A percentile compares a stretch with the other conserved stretches of the same genome.
Evolutionary conservation across 83 land plant species (phyloP).

Genomic region (Picea abies): DNA sequence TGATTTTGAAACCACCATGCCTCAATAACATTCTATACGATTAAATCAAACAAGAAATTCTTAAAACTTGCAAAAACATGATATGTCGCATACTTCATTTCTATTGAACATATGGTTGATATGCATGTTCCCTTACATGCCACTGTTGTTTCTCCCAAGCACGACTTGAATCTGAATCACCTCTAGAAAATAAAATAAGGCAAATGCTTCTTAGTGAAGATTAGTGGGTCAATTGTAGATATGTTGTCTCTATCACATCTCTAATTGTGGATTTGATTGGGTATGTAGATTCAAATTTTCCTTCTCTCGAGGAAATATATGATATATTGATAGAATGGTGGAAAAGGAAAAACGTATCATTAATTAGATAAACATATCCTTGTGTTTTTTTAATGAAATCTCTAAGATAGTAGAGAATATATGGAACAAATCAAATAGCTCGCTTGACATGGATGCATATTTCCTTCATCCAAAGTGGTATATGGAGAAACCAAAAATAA

Average conservation of each 20-base stretch:
- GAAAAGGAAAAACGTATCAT: background rate
- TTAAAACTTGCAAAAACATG: background rate
- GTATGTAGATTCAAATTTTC: background rate
- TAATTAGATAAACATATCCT: background rate
- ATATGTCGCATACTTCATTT: background rate
- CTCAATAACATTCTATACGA: background rate
- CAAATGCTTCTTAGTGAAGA: background rate
- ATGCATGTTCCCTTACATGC: background rate
- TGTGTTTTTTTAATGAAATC: background rate
- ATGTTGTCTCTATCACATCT: background rate
- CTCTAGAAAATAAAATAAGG: background rate
- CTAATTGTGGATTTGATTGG: background rate
- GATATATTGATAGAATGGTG: background rate
- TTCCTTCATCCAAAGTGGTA: background rate
- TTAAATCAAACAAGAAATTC: background rate
- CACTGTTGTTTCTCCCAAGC: background rate
- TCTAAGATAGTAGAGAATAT: background rate
- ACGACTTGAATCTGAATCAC: background rate
- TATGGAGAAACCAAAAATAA: background rate
- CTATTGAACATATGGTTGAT: background rate
- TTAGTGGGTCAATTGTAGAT: background rate
- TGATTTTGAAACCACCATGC: too few relatives aligned
- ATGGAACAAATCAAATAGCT: background rate
- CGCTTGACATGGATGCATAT: background rate
- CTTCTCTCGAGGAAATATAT: background rate